phyloP scores from a whole-genome alignment of 2,329 filamentous ascomycete genomes.

The Gaeumannomyces tritici region DNA sequence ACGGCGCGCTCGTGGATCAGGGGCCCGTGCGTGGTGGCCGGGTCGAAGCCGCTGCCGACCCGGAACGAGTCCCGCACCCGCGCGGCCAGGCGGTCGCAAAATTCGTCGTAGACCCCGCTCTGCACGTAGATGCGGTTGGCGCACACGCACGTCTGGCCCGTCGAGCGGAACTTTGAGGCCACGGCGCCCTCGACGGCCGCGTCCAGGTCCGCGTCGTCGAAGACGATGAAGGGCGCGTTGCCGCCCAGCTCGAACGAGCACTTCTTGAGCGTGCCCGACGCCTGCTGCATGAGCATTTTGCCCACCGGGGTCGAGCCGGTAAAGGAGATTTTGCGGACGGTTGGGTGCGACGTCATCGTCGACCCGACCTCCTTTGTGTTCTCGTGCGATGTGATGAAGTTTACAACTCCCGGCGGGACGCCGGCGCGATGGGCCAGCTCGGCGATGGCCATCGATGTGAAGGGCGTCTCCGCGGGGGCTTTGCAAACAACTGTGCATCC shows the following conservation, averaged over 20 bases:
- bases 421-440: conserved; percentile 82
- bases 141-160: conserved; percentile 91
- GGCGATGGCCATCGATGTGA: conserved; percentile 77
- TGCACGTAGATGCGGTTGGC: conserved; percentile 80
- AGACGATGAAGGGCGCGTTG: conserved; percentile 94
- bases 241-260: conserved; percentile 84
- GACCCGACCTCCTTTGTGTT: conserved; percentile 76
- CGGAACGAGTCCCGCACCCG: conserved; percentile 63
- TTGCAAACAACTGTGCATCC: conserved; percentile 93
- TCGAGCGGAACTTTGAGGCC: conserved; percentile 83
- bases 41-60: conserved; percentile 64
- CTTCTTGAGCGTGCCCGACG: conserved; percentile 71
- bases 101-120: conserved; percentile 66
- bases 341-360: conserved; percentile 64
- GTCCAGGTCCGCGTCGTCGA: conserved; percentile 89
- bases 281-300: conserved; percentile 81
- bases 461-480: conserved; percentile 84
- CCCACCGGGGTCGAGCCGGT: conserved; percentile 68
- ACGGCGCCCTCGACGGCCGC: conserved; percentile 75
- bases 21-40: conserved; percentile 67
- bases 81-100: conserved; percentile 57
- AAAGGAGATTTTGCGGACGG: conserved; percentile 85
- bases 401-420: conserved; percentile 83
- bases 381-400: conserved; percentile 69
- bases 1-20: conserved; percentile 79